These are phyloP conservation scores for Cynara cardunculus DNA, from an alignment of 129 eudicot species.

Conservation along the genomic window DNA sequence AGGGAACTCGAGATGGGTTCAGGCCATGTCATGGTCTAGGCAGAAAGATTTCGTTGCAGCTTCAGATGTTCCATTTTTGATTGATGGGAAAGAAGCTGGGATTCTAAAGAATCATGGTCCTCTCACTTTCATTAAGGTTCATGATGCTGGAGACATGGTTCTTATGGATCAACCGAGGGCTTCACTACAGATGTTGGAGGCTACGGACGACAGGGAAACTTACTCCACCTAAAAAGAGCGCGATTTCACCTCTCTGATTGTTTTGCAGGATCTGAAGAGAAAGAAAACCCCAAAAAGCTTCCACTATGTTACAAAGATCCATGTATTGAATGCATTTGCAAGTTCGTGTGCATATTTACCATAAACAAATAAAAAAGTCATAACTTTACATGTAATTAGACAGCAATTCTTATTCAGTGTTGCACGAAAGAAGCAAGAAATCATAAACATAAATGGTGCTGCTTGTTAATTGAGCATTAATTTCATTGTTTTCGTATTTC, in stretches of 20 bases:
- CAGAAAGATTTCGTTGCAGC: conserved; percentile 47
- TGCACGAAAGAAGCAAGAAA: conserved; percentile 13
- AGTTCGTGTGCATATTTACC: neutral
- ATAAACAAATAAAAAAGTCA: neutral
- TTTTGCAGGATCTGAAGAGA: neutral
- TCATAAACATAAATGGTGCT: neutral
- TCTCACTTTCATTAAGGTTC: conserved; percentile 56
- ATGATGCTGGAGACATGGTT: conserved; percentile 77
- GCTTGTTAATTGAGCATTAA: neutral
- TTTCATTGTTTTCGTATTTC: neutral
- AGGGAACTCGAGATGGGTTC: conserved; percentile 85
- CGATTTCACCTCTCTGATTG: conserved; percentile 15
- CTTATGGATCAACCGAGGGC: conserved; percentile 81
- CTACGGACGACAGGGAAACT: conserved; percentile 59
- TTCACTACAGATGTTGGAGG: conserved; percentile 47
- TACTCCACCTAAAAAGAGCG: neutral
- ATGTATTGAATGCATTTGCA: neutral
- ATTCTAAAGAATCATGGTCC: conserved; percentile 42
- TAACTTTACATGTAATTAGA: conserved; percentile 23
- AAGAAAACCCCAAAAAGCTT: neutral
- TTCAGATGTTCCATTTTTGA: conserved; percentile 38
- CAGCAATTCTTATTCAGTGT: neutral
- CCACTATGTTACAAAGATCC: conserved; percentile 4
- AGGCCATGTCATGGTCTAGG: conserved; percentile 79
- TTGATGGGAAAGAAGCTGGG: conserved; percentile 51